phyloP scores from a whole-genome alignment of 2,329 filamentous ascomycete species.

The Neonectria coccinea region DNA sequence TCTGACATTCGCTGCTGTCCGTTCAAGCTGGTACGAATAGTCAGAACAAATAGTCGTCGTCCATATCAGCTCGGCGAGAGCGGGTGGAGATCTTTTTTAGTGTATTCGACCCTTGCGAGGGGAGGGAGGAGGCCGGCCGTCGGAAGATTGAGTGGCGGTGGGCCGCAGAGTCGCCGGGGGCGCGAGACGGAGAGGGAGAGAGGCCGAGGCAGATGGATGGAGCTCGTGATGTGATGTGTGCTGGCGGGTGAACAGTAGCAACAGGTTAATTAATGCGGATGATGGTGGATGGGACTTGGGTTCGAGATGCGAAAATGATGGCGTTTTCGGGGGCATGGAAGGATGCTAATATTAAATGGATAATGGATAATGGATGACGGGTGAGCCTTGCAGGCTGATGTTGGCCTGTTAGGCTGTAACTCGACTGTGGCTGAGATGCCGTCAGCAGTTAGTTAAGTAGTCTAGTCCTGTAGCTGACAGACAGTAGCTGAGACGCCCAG shows the following conservation, averaged over 20 bases:
- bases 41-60: neutral
- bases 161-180: conserved; percentile 4
- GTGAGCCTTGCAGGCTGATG: neutral
- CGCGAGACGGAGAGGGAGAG: neutral
- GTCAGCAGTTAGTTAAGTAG: conserved; percentile 8
- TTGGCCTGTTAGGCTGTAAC: neutral
- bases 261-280: neutral
- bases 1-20: neutral
- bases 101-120: neutral
- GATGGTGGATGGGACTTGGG: neutral
- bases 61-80: neutral
- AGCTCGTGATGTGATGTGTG: no score
- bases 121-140: neutral
- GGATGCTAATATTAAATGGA: neutral
- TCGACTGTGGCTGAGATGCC: conserved; percentile 13
- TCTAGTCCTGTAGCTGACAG: neutral
- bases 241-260: neutral
- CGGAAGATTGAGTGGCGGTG: conserved; percentile 20
- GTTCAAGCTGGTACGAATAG: neutral
- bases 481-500: neutral
- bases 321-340: neutral
- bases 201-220: neutral
- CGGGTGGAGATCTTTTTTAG: neutral
- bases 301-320: neutral
- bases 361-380: neutral